Evolutionary conservation across 495 filamentous ascomycete genomes (phyloP).

Genomic region (Neurospora cerealis): DNA sequence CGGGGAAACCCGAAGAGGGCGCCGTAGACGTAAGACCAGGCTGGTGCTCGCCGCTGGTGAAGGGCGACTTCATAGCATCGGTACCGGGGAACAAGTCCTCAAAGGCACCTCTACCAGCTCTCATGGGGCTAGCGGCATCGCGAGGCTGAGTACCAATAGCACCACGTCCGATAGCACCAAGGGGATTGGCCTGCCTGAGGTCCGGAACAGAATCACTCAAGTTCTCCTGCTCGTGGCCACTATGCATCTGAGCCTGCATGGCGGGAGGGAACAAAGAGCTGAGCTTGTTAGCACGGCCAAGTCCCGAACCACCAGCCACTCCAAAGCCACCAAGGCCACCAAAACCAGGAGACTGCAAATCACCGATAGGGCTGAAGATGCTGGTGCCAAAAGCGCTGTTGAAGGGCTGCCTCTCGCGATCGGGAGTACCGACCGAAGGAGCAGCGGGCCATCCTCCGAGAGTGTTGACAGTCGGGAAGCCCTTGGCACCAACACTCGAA

Average conservation of each 20-base stretch:
- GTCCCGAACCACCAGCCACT: conserved; percentile 27
- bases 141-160: conserved; percentile 36
- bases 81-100: conserved; percentile 40
- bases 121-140: conserved; percentile 55
- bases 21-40: conserved; percentile 24
- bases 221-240: conserved; percentile 44
- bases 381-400: conserved; percentile 56
- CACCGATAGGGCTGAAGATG: conserved; percentile 59
- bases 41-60: conserved; percentile 23
- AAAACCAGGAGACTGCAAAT: conserved; percentile 66
- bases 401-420: conserved; percentile 58
- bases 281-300: conserved; percentile 70
- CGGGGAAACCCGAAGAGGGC: conserved; percentile 21
- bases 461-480: conserved; percentile 56
- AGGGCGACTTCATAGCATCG: conserved; percentile 26
- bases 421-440: conserved; percentile 62
- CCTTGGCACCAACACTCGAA: conserved; percentile 70
- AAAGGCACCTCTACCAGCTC: conserved; percentile 45
- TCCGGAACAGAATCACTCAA: conserved; percentile 42
- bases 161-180: conserved; percentile 46
- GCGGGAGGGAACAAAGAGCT: conserved; percentile 76
- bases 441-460: conserved; percentile 58
- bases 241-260: conserved; percentile 83
- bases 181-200: conserved; percentile 36
- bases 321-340: conserved; percentile 47